Evolutionary conservation across 148 eudicot species (phyloP).

Genomic region (Bassia scoparia): DNA sequence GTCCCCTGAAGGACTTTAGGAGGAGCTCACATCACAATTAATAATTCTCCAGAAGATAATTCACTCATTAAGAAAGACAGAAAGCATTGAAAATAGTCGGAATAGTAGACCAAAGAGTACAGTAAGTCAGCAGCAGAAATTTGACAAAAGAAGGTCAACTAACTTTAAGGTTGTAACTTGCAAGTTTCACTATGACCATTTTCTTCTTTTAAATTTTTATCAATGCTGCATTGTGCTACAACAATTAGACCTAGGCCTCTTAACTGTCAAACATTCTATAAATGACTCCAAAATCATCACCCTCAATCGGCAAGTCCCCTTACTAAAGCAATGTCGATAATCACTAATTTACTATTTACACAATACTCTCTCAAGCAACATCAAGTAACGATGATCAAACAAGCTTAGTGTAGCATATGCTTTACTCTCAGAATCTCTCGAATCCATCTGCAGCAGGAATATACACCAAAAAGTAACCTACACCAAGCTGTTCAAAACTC

Average conservation of each 20-base stretch:
- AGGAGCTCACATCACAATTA: not conserved
- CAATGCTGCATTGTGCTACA: not conserved
- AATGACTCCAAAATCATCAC: not conserved
- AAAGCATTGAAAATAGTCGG: not conserved
- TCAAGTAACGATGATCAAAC: not conserved
- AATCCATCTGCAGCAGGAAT: not conserved
- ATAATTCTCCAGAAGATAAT: not conserved
- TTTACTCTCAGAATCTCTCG: not conserved
- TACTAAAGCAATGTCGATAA: no score
- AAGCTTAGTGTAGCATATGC: not conserved
- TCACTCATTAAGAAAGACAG: not conserved
- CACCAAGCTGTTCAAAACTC: not conserved
- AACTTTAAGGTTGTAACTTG: not conserved
- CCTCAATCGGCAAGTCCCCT: not conserved
- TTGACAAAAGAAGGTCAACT: not conserved
- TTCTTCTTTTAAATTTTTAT: not conserved
- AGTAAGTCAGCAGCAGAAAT: not conserved
- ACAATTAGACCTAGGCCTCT: not conserved
- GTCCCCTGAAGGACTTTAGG: not conserved
- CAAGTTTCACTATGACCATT: not conserved
- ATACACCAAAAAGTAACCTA: not conserved
- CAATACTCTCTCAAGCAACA: not conserved
- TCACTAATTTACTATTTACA: no score
- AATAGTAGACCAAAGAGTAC: not conserved
- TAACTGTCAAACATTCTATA: slow-evolving; percentile 1